Percentiles rank a stretch among this genome's conserved stretches.
phyloP scores from a whole-genome alignment of 257 asterid species.

The Forsythia viridissima region DNA sequence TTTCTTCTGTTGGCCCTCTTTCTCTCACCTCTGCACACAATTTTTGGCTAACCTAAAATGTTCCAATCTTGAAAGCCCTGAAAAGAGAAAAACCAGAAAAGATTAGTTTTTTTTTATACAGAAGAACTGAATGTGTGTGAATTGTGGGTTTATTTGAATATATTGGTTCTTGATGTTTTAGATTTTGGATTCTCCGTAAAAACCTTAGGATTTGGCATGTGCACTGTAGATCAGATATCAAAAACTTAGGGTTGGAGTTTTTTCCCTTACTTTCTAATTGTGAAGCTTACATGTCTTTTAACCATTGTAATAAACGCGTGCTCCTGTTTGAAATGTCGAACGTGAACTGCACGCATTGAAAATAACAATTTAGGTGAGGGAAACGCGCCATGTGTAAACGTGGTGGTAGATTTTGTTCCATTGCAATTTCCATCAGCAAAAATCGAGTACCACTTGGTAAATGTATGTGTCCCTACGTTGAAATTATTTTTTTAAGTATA shows the following conservation, averaged over 20 bases:
- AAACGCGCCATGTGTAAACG: background rate
- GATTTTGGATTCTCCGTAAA: background rate
- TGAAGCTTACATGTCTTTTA: conserved; percentile 26
- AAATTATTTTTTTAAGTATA: too few relatives aligned
- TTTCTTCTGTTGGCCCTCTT: conserved; percentile 17
- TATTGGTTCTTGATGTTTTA: too few relatives aligned
- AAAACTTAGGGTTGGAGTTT: conserved; percentile 34
- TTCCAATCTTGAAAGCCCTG: conserved; percentile 33
- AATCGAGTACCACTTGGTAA: background rate
- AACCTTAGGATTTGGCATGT: conserved; percentile 26
- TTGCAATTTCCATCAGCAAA: conserved; percentile 17
- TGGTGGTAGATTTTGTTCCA: background rate
- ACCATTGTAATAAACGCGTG: conserved; percentile 32
- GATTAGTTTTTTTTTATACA: background rate
- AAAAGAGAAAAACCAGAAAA: conserved; percentile 13
- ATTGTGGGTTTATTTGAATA: background rate
- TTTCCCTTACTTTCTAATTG: background rate
- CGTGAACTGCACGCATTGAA: conserved; percentile 14
- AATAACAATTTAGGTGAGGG: background rate
- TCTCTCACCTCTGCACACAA: background rate
- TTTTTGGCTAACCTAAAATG: conserved; percentile 4
- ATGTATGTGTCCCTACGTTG: too few relatives aligned
- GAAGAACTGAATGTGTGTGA: background rate
- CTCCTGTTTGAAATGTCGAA: background rate
- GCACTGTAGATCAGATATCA: conserved; percentile 26